These are phyloP conservation scores for Bruguiera parviflora DNA, from an alignment of 345 rosid species.

Conservation along the genomic window DNA sequence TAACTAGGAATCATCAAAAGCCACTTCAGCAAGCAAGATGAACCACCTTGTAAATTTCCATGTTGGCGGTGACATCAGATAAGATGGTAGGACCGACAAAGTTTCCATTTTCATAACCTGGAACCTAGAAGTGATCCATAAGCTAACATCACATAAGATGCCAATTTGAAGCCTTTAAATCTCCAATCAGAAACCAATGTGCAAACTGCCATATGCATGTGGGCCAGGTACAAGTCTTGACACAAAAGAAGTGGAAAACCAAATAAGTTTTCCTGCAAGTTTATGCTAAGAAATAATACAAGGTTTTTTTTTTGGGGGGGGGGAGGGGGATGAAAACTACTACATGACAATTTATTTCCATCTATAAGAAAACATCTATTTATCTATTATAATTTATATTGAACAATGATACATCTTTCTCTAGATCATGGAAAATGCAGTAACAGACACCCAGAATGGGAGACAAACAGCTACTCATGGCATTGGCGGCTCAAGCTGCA, in stretches of 20 bases:
- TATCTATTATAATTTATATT: too few species aligned
- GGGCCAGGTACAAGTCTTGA: background rate
- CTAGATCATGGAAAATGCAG: too few species aligned
- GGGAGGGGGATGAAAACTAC: too few species aligned
- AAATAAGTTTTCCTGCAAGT: background rate
- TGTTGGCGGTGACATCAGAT: conserved; percentile 45
- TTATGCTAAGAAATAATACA: background rate
- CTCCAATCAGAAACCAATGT: background rate
- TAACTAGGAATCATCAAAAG: conserved; percentile 3
- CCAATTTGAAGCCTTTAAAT: background rate
- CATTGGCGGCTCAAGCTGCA: too few species aligned
- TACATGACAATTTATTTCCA: too few species aligned
- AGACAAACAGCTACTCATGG: too few species aligned
- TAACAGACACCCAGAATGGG: too few species aligned
- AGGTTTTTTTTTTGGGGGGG: too few species aligned
- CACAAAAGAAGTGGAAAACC: background rate
- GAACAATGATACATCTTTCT: too few species aligned
- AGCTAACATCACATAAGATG: conserved; percentile 4
- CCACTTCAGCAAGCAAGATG: background rate
- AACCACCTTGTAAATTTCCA: conserved; percentile 64
- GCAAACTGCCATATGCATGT: background rate
- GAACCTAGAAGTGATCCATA: conserved; percentile 35
- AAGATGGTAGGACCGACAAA: conserved; percentile 62
- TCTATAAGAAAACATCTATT: too few species aligned
- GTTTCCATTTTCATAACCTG: conserved; percentile 57